Evolutionary conservation across 352 stramenopile genomes (phyloP).

Genomic region (Phytophthora gonapodyides): DNA sequence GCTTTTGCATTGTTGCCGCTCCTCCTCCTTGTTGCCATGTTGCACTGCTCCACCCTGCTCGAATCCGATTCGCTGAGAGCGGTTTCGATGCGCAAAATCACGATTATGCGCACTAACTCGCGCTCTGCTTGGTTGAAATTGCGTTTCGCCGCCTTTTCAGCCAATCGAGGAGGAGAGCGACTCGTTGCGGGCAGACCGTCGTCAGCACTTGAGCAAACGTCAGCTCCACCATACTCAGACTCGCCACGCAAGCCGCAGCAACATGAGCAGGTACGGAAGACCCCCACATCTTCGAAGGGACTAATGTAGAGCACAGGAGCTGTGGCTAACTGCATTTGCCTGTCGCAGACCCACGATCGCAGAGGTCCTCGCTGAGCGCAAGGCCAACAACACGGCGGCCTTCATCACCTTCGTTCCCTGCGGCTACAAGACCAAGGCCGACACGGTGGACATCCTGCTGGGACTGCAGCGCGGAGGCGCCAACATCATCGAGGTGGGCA

Average conservation of each 20-base stretch:
- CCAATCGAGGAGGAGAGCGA: conserved; percentile 16
- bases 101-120: conserved; percentile 32
- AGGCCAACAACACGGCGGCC: conserved; percentile 79
- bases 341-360: conserved; percentile 61
- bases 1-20: neutral
- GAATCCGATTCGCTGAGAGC: conserved; percentile 23
- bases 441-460: conserved; percentile 96
- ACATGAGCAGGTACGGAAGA: conserved; percentile 33
- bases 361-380: conserved; percentile 68
- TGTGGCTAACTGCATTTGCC: conserved; percentile 5
- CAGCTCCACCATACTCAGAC: conserved; percentile 25
- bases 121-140: conserved; percentile 28
- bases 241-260: conserved; percentile 28
- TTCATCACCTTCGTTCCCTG: conserved; percentile 98
- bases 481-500: conserved; percentile 96
- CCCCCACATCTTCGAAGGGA: neutral
- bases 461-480: conserved; percentile 96
- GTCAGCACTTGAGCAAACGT: conserved; percentile 1
- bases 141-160: conserved; percentile 1
- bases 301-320: neutral
- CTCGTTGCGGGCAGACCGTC: conserved; percentile 8
- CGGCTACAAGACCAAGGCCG: conserved; percentile 93
- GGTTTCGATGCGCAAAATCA: conserved; percentile 18
- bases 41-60: neutral
- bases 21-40: too few species aligned